Evolutionary conservation across 257 asterid genomes (phyloP), one percentile per base, ranked within the genome.

Genomic region (Henckelia pumila): DNA sequence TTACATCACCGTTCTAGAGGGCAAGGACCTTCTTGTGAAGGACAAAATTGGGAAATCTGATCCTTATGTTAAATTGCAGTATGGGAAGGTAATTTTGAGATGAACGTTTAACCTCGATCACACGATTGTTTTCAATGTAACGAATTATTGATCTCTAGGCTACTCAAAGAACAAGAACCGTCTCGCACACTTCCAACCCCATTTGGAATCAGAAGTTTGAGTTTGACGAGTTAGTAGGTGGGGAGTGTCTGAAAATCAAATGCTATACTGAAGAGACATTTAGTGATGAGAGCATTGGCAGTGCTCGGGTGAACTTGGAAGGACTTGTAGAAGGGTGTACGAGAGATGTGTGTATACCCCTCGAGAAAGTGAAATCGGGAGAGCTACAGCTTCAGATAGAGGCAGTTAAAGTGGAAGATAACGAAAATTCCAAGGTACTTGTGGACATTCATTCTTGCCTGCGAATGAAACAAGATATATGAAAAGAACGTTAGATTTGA

Each of bases 231-330:
- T 81, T 91, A 73, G 85, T 82, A 66, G 91, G 82, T 64, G 98
- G 96, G 61, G 99, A 94, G 66, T 91, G 89, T 75, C 71, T 94
- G 81, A 94, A 77, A 71, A 78, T 94, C 59, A 94, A 85, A 77
- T 91, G 98, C 78, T 86, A 30, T 60, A 74, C 86, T 4, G 98
- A 94, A 73, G 98, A 94, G 75, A 80, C 83, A 35, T 85, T 94
- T 62, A 76, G 92, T 25, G 98, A 94, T 57, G 99, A 94, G 76
- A 87, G 85, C 84, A 84, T 91, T 22, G 99, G 98, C 32, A 83
- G 96, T 37, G 98, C 98, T 60, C 88, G 93, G 23, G 96, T 94
- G 56, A 94, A 86, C 73, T 76, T 94, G 82, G 99, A 94, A 87
- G 98, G 98, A 57, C 98, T 91, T 22, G 64, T 73, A 17, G 98